Evolutionary conservation across 805 yeast genomes (phyloP), one percentile per base, ranked within the genome.

Genomic region (Candida morakotiae): DNA sequence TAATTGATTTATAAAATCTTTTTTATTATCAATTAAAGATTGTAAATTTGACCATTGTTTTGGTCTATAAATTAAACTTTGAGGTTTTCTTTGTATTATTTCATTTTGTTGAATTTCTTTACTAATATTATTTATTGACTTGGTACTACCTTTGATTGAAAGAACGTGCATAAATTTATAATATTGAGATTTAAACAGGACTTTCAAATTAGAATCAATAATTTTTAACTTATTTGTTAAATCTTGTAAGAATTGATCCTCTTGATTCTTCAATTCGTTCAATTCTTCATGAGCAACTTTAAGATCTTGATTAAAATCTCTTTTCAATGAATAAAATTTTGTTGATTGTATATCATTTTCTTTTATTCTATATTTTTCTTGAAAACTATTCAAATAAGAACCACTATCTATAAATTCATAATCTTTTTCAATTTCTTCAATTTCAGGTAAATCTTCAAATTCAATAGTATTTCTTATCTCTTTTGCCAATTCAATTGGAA

Each of bases 1-100:
- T 39, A 77, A 79, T 2, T 48, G 48, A 10, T 64, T 62, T 3
- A 87, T 83, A 17, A 61, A 57, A 3, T 64, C 60, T n/a, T 65
- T 64, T 3, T 71, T 52, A 1, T 60, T 51, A 16, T 75, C 75
- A 11, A 82, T 57, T 5, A 60, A 51, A 0, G 84, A 84, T 19
- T 86, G 63, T 1, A 62, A 47, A 1, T 68, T 56, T 79, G 88
- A 80, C 53, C 74, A 68, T 1, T 64, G 56, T 21, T 63, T 58
- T 0, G 69, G 59, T 15, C 81, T 52, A 60, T 73, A 67, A 3
- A 74, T 51, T 0, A 79, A 57, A 14, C 68, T 62, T 6, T 63
- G 59, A 15, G 75, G 70, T 33, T 68, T 67, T 35, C 39, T 65
- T 44, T 47, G 66, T 39, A 52, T 49, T 28, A 55, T 46, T 39